Base-by-base conservation (phyloP, 495 filamentous ascomycete species). In the Friedmanniomyces endolithicus region DNA sequence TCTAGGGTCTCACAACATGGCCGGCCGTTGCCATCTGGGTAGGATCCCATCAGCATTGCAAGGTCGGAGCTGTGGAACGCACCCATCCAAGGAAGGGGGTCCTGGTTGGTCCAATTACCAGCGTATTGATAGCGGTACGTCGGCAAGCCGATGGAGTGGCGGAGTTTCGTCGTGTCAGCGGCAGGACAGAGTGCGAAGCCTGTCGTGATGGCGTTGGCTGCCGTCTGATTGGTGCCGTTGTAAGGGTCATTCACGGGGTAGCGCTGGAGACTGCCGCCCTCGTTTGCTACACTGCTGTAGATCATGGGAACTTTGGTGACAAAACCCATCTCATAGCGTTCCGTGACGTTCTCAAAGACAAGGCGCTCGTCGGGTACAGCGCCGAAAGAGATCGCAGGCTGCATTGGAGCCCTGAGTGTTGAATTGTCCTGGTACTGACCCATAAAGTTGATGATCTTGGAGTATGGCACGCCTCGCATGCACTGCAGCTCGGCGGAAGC, bases 1-100 rank as follows among this genome's bases (percentile, higher is more conserved):
- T 52, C 49, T 1, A 52, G 49, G 2, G 49, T 4, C 35, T 39
- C 24, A 17, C 47, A 31, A 25, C 25, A 34, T 6, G 47, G 25
- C 3, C 29, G 17, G 8, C 25, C 44, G 27, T 31, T 31, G 7
- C 17, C 23, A 25, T 34, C 29, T 6, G 47, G 12, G 29, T 31
- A 50, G 25, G 47, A 12, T 6, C 44, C 44, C 11, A 50, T 12
- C 9, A 31, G 24, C 47, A 50, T 34, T 6, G 19, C 47, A 14
- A 77, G 61, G 50, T 77, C 74, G 9, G 70, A 63, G 19, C 55
- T 55, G 55, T 77, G 74, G 57, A 69, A 74, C 0, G 73, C 69
- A 14, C 72, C 72, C 53, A 71, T 57, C 67, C 66, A 71, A 16
- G 60, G 58, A 34, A 58, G 56, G 9, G 70, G 68, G n/a, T 64